A percentile compares a stretch with the other conserved stretches of the same genome.
Evolutionary conservation across 495 filamentous ascomycete genomes (phyloP).

Genomic region (Melanomma pulvis-pyrius): DNA sequence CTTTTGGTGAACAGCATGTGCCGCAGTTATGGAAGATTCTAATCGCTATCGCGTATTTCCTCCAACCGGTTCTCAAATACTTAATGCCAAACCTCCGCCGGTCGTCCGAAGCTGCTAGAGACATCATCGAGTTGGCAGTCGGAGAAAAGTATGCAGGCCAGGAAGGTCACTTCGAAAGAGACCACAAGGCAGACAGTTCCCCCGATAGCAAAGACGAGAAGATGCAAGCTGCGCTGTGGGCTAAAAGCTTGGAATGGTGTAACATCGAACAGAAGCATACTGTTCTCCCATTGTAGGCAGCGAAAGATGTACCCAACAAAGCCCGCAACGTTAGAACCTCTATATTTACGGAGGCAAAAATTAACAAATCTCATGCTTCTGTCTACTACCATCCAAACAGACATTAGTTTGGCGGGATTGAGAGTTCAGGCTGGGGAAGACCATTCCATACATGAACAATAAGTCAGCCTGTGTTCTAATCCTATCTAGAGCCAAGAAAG

Average conservation of each 20-base stretch:
- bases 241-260: constrained; percentile 51
- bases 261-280: constrained; percentile 38
- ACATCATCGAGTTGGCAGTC: constrained; percentile 45
- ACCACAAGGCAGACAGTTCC: constrained; percentile 46
- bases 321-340: too few relatives aligned
- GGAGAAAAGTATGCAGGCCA: constrained; percentile 40
- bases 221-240: constrained; percentile 52
- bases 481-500: too few relatives aligned
- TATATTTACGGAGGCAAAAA: too few relatives aligned
- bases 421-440: too few relatives aligned
- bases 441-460: too few relatives aligned
- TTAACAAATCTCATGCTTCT: too few relatives aligned
- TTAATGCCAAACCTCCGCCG: constrained; percentile 45
- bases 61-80: constrained; percentile 46
- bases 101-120: constrained; percentile 44
- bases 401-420: too few relatives aligned
- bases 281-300: too few relatives aligned
- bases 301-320: too few relatives aligned
- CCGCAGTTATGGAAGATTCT: background rate
- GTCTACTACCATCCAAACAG: too few relatives aligned
- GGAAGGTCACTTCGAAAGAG: constrained; percentile 49
- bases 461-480: too few relatives aligned
- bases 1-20: constrained; percentile 3
- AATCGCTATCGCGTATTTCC: constrained; percentile 37
- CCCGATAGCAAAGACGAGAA: constrained; percentile 47